Base-by-base conservation (phyloP, 2,329 filamentous ascomycete genomes). In the Fusarium albidum region DNA sequence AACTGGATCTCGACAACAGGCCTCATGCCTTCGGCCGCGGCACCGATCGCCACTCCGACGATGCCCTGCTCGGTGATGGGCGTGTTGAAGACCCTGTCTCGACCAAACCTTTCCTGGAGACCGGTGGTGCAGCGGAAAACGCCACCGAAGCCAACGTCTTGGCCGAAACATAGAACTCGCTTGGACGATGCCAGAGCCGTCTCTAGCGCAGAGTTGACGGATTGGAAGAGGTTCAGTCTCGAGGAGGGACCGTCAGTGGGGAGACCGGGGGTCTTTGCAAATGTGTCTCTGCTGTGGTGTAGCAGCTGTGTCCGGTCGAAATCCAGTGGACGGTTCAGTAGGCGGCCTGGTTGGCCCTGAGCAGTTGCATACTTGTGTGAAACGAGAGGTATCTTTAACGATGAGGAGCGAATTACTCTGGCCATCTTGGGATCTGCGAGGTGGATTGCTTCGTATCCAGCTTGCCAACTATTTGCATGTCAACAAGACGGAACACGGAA, bases 1-100 rank as follows among this genome's bases (percentile, higher is more conserved):
- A 96, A 96, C 71, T 96, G 92, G 44, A 96, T 92, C 77, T 98
- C 94, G 0, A 94, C 94, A 11, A 97, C 84, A 0, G 94, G 91
- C 54, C 89, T 89, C 89, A 96, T 91, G 14, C 93, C 93, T 76
- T 96, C 89, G 8, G 91, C 90, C 0, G 93, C 92, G 31, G 87
- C 85, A 3, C 94, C 94, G 61, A 97, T 92, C 11, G 88, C 94
- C 69, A 96, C 97, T 0, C 94, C 94, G 42, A 95, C 83, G 61
- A 98, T 93, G 1, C 93, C 94, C 74, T 97, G 94, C 71, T 98
- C 94, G 18, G 88, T 91, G 62, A 98, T 75, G 1, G 94, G 94
- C 11, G 93, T 97, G 74, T 97, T 97, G 80, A 98, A 98, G 26
- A 98, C 92, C 47, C 94, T 82, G 49, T 94, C 88, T 2, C 84